Conservation (phyloP, 306 rosid genomes). For the Erythrophleum fordii region DNA sequence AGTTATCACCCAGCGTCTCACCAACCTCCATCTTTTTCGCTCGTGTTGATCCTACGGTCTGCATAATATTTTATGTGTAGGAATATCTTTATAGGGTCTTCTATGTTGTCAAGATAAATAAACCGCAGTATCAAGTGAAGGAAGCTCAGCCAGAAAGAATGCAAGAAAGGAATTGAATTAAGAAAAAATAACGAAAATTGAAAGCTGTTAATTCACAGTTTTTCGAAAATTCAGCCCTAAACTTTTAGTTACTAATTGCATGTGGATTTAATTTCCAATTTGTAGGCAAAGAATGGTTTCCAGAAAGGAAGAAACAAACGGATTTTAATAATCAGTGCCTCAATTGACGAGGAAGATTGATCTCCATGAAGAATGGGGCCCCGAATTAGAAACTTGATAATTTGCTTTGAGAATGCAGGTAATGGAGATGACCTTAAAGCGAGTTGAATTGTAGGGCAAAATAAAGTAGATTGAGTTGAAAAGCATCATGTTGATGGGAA, state of each 20-base stretch:
- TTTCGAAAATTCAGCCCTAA: too few relatives aligned
- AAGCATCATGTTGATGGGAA: too few relatives aligned
- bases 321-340: constrained; percentile 7
- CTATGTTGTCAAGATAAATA: background rate
- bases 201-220: background rate
- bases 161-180: constrained; percentile 18
- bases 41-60: constrained; percentile 30
- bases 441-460: too few relatives aligned
- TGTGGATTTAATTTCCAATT: too few relatives aligned
- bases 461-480: too few relatives aligned
- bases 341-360: background rate
- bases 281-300: too few relatives aligned
- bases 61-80: background rate
- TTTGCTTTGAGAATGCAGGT: too few relatives aligned
- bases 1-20: constrained; percentile 34
- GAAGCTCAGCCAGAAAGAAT: background rate
- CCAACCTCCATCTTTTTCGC: constrained; percentile 45
- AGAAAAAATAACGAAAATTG: background rate
- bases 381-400: too few relatives aligned
- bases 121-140: background rate
- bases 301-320: too few relatives aligned
- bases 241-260: too few relatives aligned
- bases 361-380: too few relatives aligned
- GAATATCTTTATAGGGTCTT: background rate
- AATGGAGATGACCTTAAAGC: too few relatives aligned